A percentile compares a stretch with the other conserved stretches of the same genome.
These are phyloP conservation scores for Prunella vulgaris DNA, from an alignment of 257 asterid species.

Conservation along the genomic window DNA sequence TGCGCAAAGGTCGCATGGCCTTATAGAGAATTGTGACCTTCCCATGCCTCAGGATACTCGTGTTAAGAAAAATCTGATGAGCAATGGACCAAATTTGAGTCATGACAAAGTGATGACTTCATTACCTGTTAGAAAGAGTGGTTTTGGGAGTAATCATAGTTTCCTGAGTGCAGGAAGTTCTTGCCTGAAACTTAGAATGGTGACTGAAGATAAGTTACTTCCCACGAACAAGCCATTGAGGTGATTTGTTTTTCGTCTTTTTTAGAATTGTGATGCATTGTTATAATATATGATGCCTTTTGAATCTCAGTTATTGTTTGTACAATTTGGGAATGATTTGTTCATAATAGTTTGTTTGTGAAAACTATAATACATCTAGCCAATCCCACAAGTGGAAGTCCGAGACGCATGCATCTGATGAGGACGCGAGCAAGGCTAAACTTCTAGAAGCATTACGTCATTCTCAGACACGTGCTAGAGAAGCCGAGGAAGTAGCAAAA, in stretches of 20 bases:
- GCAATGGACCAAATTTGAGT: conserved; percentile 17
- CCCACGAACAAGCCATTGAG: conserved; percentile 28
- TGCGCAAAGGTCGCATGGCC: conserved; percentile 52
- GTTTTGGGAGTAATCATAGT: conserved; percentile 4
- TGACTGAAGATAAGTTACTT: conserved; percentile 25
- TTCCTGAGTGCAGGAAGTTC: conserved; percentile 21
- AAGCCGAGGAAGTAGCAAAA: conserved; percentile 77
- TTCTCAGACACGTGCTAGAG: conserved; percentile 99
- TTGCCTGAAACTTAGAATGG: conserved; percentile 19
- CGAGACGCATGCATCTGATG: conserved; percentile 15
- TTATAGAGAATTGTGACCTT: conserved; percentile 83
- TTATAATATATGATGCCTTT: background rate
- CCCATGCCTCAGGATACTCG: conserved; percentile 57
- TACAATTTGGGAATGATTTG: background rate
- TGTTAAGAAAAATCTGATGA: conserved; percentile 35
- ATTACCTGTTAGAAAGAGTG: conserved; percentile 17
- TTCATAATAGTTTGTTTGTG: background rate
- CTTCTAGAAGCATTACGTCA: conserved; percentile 79
- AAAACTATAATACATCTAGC: background rate
- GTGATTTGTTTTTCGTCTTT: conserved; percentile 24
- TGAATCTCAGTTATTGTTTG: background rate
- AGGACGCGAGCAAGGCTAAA: conserved; percentile 43
- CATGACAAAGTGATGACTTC: conserved; percentile 20
- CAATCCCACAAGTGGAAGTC: conserved; percentile 17
- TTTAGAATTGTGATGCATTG: background rate